phyloP scores from a whole-genome alignment of 2,329 filamentous ascomycete species.

The Rachicladosporium sp. region DNA sequence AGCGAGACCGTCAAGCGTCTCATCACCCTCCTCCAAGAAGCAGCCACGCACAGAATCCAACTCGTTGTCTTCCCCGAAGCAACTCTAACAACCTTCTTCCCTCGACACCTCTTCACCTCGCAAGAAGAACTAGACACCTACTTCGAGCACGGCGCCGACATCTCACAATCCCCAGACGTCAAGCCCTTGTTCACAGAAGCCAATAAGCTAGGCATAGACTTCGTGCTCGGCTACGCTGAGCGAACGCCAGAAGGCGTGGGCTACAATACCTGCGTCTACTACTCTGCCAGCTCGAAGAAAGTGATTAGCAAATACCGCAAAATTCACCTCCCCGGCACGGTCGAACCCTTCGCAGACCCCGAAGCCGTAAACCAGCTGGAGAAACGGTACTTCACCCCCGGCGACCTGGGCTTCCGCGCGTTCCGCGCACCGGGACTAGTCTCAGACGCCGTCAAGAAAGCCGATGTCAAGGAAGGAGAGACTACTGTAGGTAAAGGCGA shows the following conservation, averaged over 20 bases:
- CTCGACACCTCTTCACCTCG: conserved; percentile 30
- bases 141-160: conserved; percentile 38
- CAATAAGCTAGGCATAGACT: conserved; percentile 35
- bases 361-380: conserved; percentile 42
- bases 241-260: conserved; percentile 31
- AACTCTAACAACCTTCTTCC: conserved; percentile 47
- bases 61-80: conserved; percentile 43
- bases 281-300: conserved; percentile 29
- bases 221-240: conserved; percentile 43
- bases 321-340: conserved; percentile 41
- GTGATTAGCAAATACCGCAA: conserved; percentile 44
- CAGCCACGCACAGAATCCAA: conserved; percentile 33
- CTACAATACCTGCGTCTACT: conserved; percentile 43
- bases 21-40: conserved; percentile 36
- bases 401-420: conserved; percentile 41
- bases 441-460: conserved; percentile 24
- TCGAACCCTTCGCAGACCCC: conserved; percentile 38
- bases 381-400: conserved; percentile 43
- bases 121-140: conserved; percentile 33
- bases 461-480: conserved; percentile 12
- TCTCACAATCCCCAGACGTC: conserved; percentile 31
- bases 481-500: conserved; percentile 30
- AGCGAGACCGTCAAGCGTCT: conserved; percentile 36
- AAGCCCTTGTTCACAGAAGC: conserved; percentile 40
- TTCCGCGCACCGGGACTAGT: conserved; percentile 40